Base-by-base conservation (phyloP, 2,329 filamentous ascomycete genomes). In the Teratosphaeria zuluensis region DNA sequence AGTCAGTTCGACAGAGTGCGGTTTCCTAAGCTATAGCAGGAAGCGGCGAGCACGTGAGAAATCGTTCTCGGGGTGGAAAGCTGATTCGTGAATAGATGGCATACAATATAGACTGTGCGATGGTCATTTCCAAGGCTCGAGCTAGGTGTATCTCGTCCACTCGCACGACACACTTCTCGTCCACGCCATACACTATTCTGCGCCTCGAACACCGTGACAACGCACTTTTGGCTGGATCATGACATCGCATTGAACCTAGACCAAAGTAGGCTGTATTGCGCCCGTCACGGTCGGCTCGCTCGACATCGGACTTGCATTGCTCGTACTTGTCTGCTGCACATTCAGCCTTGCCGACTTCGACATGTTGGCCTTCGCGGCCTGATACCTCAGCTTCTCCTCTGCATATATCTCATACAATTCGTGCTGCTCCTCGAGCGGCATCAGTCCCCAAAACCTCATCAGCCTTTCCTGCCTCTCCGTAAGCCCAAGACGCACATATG, bases 1-100 rank as follows among this genome's bases (percentile, higher is more conserved):
- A 72, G 64, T 52, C 80, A 82, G 64, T 81, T 80, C 63, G 60
- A 69, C 53, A 59, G 67, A 21, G 67, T 69, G 31, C 55, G 65
- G 28, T 68, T 70, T 51, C 67, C 66, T 28, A 67, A 67, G 55
- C 51, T 69, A 33, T 66, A 57, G 52, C 53, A 48, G 7, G n/a
- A 21, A 9, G 16, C 3, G 42, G n/a, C 42, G n/a, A 48, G 42
- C 42, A 19, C 5, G 5, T 42, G 12, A 16, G 35, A 4, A 4
- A 14, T 16, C 4, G 16, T 42, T 16, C 12, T 16, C 16, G 35
- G 14, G 9, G 16, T 16, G 4, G 35, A 14, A 16, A 42, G 7
- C n/a, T 5, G 5, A 28, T 28, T 28, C 11, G 1, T 11, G 14
- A 14, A 14, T 14, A 42, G 5, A 14, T 42, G 35, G 35, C 14